Conservation (phyloP, 2,329 filamentous ascomycete genomes). For the Thelonectria discophora region DNA sequence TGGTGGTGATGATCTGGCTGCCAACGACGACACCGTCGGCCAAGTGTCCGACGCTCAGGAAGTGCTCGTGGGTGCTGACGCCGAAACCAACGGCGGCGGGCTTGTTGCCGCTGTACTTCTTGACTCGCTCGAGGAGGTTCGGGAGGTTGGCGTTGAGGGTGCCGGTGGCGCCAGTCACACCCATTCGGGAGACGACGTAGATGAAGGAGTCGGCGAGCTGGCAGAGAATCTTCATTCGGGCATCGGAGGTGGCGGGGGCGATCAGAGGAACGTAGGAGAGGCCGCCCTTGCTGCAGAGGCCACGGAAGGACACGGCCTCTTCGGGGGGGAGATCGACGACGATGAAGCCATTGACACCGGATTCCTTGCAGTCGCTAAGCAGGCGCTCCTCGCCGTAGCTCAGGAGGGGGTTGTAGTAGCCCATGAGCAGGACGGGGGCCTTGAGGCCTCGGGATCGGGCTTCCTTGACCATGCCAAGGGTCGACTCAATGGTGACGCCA, state of each 20-base stretch:
- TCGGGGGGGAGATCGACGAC: conserved; percentile 95
- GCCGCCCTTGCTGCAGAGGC: conserved; percentile 80
- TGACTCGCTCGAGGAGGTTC: conserved; percentile 82
- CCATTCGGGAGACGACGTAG: conserved; percentile 97
- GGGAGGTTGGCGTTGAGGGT: conserved; percentile 84
- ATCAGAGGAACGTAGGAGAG: conserved; percentile 98
- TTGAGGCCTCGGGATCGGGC: conserved; percentile 80
- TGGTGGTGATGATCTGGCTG: conserved; percentile 88
- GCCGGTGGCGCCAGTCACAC: conserved; percentile 90
- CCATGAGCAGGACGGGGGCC: conserved; percentile 92
- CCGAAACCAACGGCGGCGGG: conserved; percentile 95
- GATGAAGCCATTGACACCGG: conserved; percentile 95
- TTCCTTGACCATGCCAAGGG: conserved; percentile 83
- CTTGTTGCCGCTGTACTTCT: conserved; percentile 89
- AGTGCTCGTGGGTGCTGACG: conserved; percentile 95
- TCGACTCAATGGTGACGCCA: conserved; percentile 82
- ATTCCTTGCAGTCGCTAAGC: conserved; percentile 82
- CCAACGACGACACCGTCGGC: conserved; percentile 97
- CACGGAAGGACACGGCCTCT: conserved; percentile 92
- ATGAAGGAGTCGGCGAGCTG: conserved; percentile 98
- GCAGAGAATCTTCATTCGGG: conserved; percentile 94
- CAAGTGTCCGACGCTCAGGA: conserved; percentile 81
- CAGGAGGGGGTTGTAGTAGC: conserved; percentile 97
- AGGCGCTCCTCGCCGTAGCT: conserved; percentile 94
- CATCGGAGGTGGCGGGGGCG: conserved; percentile 89